A percentile compares a stretch with the other conserved stretches of the same genome.
Conservation (phyloP, 768 basidiomycete species). For the Phanerochaete carnosa region DNA sequence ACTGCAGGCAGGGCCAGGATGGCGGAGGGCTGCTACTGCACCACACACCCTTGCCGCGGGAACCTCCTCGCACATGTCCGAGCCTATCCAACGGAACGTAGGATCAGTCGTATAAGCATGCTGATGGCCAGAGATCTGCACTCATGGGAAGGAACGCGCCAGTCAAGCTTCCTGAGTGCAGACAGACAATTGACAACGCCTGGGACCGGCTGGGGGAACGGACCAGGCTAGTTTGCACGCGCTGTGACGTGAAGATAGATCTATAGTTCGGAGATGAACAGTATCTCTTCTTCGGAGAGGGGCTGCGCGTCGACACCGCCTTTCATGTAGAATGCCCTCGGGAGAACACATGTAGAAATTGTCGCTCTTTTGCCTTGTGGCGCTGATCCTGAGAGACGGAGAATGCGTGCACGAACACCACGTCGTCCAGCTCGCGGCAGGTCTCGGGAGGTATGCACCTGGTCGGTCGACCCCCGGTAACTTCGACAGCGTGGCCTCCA, state of each 20-base stretch:
- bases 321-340: neutral
- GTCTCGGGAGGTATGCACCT: neutral
- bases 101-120: constrained; percentile 1
- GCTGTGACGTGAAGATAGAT: neutral
- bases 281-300: neutral
- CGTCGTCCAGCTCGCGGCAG: neutral
- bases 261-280: constrained; percentile 1
- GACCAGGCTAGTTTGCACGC: constrained; percentile 1
- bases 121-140: constrained; percentile 4
- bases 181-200: neutral
- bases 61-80: neutral
- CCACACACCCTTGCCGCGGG: neutral
- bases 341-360: neutral
- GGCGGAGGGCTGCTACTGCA: neutral
- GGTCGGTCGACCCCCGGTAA: neutral
- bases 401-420: neutral
- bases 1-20: neutral
- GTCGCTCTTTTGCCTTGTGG: neutral
- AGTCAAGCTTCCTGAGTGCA: neutral
- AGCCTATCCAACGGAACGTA: neutral
- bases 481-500: neutral
- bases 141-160: neutral
- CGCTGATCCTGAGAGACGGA: neutral
- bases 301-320: neutral
- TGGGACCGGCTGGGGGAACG: neutral